These are phyloP conservation scores for Hericium rajendrae DNA, from an alignment of 768 basidiomycete species.

Conservation along the genomic window DNA sequence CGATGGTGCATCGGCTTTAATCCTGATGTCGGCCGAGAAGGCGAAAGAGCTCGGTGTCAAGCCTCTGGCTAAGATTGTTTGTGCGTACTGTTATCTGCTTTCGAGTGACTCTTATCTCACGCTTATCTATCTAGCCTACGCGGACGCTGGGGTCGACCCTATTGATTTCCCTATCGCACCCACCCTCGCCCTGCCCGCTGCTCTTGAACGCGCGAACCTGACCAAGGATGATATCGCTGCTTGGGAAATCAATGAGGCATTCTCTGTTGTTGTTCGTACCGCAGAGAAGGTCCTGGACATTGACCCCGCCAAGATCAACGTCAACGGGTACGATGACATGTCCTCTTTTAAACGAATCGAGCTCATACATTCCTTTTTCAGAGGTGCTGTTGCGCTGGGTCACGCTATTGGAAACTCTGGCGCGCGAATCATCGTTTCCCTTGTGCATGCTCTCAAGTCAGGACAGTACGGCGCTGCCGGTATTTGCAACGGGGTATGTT, in stretches of 20 bases:
- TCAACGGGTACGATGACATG: constrained; percentile 54
- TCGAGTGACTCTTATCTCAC: constrained; percentile 2
- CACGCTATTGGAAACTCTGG: constrained; percentile 97
- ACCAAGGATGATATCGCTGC: constrained; percentile 75
- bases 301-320: constrained; percentile 83
- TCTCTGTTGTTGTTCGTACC: constrained; percentile 87
- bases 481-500: constrained; percentile 91
- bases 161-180: constrained; percentile 97
- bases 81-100: constrained; percentile 40
- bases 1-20: constrained; percentile 93
- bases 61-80: constrained; percentile 90
- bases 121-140: constrained; percentile 55
- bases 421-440: constrained; percentile 86
- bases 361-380: constrained; percentile 24
- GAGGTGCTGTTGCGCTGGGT: constrained; percentile 93
- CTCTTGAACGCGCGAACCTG: constrained; percentile 80
- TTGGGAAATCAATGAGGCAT: constrained; percentile 98
- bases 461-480: constrained; percentile 94
- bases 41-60: constrained; percentile 84
- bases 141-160: constrained; percentile 93
- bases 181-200: constrained; percentile 81
- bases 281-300: constrained; percentile 82
- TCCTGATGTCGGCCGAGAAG: constrained; percentile 90
- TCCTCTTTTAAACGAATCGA: background rate
- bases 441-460: constrained; percentile 82